These are phyloP conservation scores for Trametes cinnabarina DNA, from an alignment of 768 basidiomycete species.

Conservation along the genomic window DNA sequence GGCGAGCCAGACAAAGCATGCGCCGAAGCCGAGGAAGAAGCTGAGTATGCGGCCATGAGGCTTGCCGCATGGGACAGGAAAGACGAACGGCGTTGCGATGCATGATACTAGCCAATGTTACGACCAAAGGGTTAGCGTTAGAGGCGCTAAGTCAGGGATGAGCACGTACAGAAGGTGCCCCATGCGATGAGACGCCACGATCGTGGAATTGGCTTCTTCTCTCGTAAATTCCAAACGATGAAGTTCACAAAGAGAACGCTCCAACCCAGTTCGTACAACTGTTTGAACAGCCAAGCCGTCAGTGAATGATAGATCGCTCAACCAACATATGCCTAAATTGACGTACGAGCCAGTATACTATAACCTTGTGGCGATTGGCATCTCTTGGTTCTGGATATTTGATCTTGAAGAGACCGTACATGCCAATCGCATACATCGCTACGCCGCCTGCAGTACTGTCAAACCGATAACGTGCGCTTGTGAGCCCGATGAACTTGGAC, in stretches of 20 bases:
- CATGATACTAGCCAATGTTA: constrained; percentile 16
- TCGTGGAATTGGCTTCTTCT: constrained; percentile 63
- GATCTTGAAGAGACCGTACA: constrained; percentile 6
- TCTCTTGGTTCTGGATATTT: background rate
- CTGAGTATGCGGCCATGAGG: constrained; percentile 52
- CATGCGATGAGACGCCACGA: constrained; percentile 63
- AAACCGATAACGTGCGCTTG: too few species aligned
- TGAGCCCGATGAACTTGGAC: too few species aligned
- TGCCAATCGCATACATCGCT: constrained; percentile 41
- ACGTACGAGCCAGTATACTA: constrained; percentile 8
- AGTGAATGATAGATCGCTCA: background rate
- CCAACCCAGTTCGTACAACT: constrained; percentile 10
- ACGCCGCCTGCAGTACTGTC: constrained; percentile 41
- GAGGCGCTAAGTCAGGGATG: background rate
- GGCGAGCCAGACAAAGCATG: constrained; percentile 76
- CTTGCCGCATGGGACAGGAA: constrained; percentile 29
- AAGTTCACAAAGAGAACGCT: constrained; percentile 57
- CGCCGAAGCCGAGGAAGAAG: constrained; percentile 70
- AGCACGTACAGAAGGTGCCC: constrained; percentile 56
- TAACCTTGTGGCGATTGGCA: constrained; percentile 3
- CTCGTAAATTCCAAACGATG: constrained; percentile 55
- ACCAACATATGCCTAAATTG: background rate
- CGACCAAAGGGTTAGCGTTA: background rate
- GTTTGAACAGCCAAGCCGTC: constrained; percentile 37
- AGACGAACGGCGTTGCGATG: constrained; percentile 49